Percentiles rank a stretch among this genome's conserved stretches.
These are phyloP conservation scores for Quercus phellos DNA, from an alignment of 331 rosid species.

Conservation along the genomic window DNA sequence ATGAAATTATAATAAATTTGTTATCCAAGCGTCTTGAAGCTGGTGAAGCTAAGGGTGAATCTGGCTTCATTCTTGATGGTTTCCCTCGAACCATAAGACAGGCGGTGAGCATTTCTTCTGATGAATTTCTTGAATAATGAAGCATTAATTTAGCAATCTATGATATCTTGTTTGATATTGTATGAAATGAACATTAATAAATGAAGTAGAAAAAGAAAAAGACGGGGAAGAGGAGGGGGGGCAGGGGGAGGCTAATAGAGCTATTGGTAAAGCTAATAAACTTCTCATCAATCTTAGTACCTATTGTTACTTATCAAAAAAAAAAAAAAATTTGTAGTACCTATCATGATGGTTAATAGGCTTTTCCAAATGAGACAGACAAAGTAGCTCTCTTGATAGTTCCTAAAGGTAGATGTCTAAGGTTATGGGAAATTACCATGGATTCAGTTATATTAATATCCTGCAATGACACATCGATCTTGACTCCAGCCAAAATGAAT, in stretches of 20 bases:
- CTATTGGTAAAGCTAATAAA: neutral
- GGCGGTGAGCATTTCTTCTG: constrained; percentile 61
- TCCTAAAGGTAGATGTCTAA: neutral
- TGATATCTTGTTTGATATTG: neutral
- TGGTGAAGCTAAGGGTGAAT: constrained; percentile 67
- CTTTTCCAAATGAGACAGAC: neutral
- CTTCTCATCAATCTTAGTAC: neutral
- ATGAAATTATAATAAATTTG: constrained; percentile 73
- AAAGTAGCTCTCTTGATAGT: neutral
- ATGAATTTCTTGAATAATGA: neutral
- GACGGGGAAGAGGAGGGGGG: too few relatives aligned
- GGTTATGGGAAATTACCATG: neutral
- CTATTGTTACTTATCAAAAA: too few relatives aligned
- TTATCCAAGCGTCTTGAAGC: constrained; percentile 73
- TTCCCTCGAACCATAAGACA: constrained; percentile 89
- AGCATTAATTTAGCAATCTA: neutral
- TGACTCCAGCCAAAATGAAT: neutral
- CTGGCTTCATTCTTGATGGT: constrained; percentile 90
- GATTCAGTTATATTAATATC: neutral
- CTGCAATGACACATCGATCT: neutral
- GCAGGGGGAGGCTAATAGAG: neutral
- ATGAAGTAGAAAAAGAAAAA: neutral
- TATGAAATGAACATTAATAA: neutral
- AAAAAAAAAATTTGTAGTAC: neutral
- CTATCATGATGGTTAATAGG: neutral